A percentile compares a stretch with the other conserved stretches of the same genome.
These are phyloP conservation scores for Fusarium annulatum DNA, from an alignment of 2,329 filamentous ascomycete genomes.

Conservation along the genomic window DNA sequence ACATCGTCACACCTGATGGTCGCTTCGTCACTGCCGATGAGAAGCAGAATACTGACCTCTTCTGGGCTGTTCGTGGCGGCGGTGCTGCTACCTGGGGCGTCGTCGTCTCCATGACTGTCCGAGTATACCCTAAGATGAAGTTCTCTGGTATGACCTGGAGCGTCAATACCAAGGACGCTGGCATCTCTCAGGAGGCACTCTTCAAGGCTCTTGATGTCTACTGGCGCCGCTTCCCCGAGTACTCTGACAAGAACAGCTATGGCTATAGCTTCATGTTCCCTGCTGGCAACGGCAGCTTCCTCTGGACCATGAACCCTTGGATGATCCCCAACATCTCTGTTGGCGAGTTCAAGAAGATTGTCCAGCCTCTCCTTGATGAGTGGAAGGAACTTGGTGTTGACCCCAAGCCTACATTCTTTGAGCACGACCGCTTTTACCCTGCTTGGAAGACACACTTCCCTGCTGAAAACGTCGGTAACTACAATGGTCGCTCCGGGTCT, in stretches of 20 bases:
- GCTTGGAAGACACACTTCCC: conserved; percentile 45
- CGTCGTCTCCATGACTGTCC: conserved; percentile 53
- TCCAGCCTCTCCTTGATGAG: conserved; percentile 45
- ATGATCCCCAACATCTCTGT: conserved; percentile 44
- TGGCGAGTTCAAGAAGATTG: conserved; percentile 42
- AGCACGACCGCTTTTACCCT: conserved; percentile 44
- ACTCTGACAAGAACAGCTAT: conserved; percentile 41
- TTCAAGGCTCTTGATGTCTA: conserved; percentile 45
- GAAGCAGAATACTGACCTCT: conserved; percentile 63
- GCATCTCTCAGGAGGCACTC: conserved; percentile 39
- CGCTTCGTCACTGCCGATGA: conserved; percentile 55
- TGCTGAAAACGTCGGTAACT: conserved; percentile 40
- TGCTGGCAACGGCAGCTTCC: conserved; percentile 44
- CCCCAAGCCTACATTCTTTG: conserved; percentile 41
- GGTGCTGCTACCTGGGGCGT: conserved; percentile 62
- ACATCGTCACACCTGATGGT: conserved; percentile 64
- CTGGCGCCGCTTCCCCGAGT: conserved; percentile 44
- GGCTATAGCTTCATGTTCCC: conserved; percentile 43
- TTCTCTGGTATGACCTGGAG: conserved; percentile 49
- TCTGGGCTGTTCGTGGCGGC: conserved; percentile 70
- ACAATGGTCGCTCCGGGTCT: conserved; percentile 39
- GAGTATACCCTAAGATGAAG: conserved; percentile 48
- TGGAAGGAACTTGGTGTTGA: conserved; percentile 48
- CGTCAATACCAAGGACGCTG: conserved; percentile 40
- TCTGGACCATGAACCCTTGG: conserved; percentile 48